A percentile compares a stretch with the other conserved stretches of the same genome.
These are phyloP conservation scores for Capsicum baccatum DNA, from an alignment of 257 asterid species.

Conservation along the genomic window DNA sequence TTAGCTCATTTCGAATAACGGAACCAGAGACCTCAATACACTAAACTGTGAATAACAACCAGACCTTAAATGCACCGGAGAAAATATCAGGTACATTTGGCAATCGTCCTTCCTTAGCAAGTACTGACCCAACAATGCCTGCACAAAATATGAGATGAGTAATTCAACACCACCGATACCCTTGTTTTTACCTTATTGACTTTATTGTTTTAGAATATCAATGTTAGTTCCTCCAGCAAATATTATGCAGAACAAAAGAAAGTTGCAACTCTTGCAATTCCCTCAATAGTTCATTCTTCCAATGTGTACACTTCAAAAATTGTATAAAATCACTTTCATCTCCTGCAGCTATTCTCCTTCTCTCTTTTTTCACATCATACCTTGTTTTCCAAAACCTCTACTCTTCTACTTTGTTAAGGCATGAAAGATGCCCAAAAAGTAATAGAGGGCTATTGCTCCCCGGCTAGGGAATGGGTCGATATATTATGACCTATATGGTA, in stretches of 20 bases:
- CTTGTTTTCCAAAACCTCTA: conserved; percentile 2
- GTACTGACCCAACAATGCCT: conserved; percentile 86
- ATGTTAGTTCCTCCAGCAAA: not conserved
- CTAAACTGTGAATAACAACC: conserved; percentile 23
- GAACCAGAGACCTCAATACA: not conserved
- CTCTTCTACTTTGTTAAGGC: conserved; percentile 10
- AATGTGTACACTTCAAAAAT: conserved; percentile 18
- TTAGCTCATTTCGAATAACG: conserved; percentile 26
- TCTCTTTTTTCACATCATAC: conserved; percentile 3
- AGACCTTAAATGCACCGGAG: conserved; percentile 85
- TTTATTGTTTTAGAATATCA: not conserved
- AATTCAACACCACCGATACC: conserved; percentile 27
- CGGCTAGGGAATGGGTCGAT: not conserved
- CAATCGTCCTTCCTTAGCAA: conserved; percentile 76
- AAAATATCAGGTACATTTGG: conserved; percentile 59
- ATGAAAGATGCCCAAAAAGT: conserved; percentile 9
- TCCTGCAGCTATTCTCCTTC: not conserved
- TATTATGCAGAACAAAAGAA: not conserved
- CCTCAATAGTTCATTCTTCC: conserved; percentile 4
- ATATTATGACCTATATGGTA: not conserved
- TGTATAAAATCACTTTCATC: not conserved
- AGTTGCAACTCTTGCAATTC: conserved; percentile 5
- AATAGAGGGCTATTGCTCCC: not conserved
- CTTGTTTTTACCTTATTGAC: conserved; percentile 22
- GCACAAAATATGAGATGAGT: conserved; percentile 34